Conservation (phyloP, 495 filamentous ascomycete genomes). For the Penicillium longicatenatum region DNA sequence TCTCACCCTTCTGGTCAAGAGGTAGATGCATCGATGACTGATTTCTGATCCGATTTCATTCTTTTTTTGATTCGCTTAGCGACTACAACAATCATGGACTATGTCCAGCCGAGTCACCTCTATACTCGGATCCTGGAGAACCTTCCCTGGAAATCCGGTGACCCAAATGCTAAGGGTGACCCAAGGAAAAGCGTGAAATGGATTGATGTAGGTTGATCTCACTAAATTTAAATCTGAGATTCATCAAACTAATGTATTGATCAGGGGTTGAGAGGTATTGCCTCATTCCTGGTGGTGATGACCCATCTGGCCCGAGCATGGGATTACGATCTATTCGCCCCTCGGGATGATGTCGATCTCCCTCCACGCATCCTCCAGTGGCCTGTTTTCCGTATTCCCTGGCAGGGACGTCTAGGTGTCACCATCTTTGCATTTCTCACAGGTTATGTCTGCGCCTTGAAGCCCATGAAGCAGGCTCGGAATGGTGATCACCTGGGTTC, state of each 20-base stretch:
- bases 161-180: slow-evolving; percentile 35
- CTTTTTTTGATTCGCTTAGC: not conserved
- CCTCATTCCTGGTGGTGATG: slow-evolving; percentile 62
- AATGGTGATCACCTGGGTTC: slow-evolving; percentile 55
- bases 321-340: slow-evolving; percentile 59
- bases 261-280: slow-evolving; percentile 65
- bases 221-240: not conserved
- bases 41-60: slow-evolving; percentile 7
- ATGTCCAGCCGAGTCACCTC: slow-evolving; percentile 27
- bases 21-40: slow-evolving; percentile 16
- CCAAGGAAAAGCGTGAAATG: slow-evolving; percentile 64
- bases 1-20: slow-evolving; percentile 20
- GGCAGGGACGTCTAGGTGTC: slow-evolving; percentile 66
- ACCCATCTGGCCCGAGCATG: slow-evolving; percentile 65
- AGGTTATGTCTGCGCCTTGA: slow-evolving; percentile 68
- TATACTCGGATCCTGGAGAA: slow-evolving; percentile 37
- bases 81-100: slow-evolving; percentile 21
- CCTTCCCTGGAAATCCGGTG: slow-evolving; percentile 36
- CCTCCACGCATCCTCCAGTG: slow-evolving; percentile 57
- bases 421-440: slow-evolving; percentile 68
- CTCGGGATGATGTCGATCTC: slow-evolving; percentile 47
- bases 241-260: not conserved
- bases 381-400: slow-evolving; percentile 61
- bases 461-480: slow-evolving; percentile 61
- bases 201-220: slow-evolving; percentile 59